Base-by-base conservation (phyloP, 2,329 filamentous ascomycete genomes). In the Onygenales sp. region DNA sequence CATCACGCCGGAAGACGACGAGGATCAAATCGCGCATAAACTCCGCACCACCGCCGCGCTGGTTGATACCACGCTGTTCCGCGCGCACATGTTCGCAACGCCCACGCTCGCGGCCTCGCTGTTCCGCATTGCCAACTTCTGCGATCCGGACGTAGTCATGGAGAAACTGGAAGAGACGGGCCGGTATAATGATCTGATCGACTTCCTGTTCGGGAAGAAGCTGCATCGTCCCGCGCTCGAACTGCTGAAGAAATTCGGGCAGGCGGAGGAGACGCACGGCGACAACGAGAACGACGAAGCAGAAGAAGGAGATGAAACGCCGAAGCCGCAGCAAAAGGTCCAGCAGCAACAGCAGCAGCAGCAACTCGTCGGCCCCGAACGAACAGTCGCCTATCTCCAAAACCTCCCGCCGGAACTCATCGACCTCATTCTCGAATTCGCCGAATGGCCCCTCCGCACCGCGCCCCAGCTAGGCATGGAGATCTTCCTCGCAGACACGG, bases 101-200 rank as follows among this genome's bases (percentile, higher is more conserved):
- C 92, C 93, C 4, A 83, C 86, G 5, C 77, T 98, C 9, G 90
- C 90, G 3, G 87, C 88, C 2, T 89, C 91, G 0, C 79, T 98
- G 0, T 97, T 98, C 73, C 89, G 93, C 27, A 89, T 97, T 50
- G 86, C 91, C 65, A 98, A 98, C 68, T 97, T 96, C 66, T 97
- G 93, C 68, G 92, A 98, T 62, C 92, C 93, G 0, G 86, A 89
- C 33, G 93, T 97, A 2, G 92, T 98, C 21, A 93, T 95, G 66
- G 88, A 95, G 69, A 90, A 90, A 62, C 75, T 98, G 4, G 83
- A 95, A 55, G 89, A 95, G 66, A 89, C 85, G 42, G 87, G 87
- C 54, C 83, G 91, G 35, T 96, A 95, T 69, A 92, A 86, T 50
- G 92, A 97, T 71, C 76, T 98, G 1, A 90, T 98, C n/a, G 92